A percentile compares a stretch with the other conserved stretches of the same genome.
Evolutionary conservation across 495 filamentous ascomycete species (phyloP).

Genomic region (Aspergillus mulundensis): DNA sequence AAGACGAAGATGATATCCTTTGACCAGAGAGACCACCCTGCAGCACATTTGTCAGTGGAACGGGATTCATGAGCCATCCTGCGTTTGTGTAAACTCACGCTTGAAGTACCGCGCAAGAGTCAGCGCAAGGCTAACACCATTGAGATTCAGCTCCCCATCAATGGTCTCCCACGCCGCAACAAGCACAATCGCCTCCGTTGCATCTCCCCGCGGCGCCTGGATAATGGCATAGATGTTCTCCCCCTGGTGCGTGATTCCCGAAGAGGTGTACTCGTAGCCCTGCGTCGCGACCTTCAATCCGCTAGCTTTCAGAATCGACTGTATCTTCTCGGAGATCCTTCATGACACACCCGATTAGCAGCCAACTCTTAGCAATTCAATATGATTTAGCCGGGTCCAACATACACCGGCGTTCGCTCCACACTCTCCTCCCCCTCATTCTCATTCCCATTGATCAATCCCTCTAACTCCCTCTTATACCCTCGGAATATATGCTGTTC

Average conservation of each 20-base stretch:
- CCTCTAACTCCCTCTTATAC: conserved; percentile 79
- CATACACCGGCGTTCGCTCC: conserved; percentile 45
- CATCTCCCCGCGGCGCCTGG: conserved; percentile 92
- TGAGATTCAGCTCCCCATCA: conserved; percentile 73
- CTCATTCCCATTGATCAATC: conserved; percentile 22
- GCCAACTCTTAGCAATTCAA: background rate
- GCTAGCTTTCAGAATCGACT: conserved; percentile 65
- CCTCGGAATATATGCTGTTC: conserved; percentile 94
- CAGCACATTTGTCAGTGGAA: conserved; percentile 1
- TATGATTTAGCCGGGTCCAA: conserved; percentile 7
- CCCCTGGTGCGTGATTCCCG: conserved; percentile 68
- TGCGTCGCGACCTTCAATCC: conserved; percentile 85
- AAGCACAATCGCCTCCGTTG: conserved; percentile 95
- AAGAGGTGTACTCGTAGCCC: conserved; percentile 71
- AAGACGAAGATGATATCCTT: conserved; percentile 96
- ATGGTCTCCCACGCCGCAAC: conserved; percentile 86
- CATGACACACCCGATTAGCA: background rate
- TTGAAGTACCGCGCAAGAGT: conserved; percentile 93
- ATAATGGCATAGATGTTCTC: conserved; percentile 94
- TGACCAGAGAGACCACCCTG: conserved; percentile 95
- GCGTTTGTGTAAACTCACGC: too few species aligned
- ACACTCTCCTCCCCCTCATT: conserved; percentile 20
- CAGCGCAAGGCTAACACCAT: conserved; percentile 78
- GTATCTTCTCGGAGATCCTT: conserved; percentile 66
- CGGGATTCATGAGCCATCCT: too few species aligned